Evolutionary conservation across 768 basidiomycete species (phyloP), one percentile per base, ranked within the genome.

Genomic region (Xerocomellus chrysenteron): DNA sequence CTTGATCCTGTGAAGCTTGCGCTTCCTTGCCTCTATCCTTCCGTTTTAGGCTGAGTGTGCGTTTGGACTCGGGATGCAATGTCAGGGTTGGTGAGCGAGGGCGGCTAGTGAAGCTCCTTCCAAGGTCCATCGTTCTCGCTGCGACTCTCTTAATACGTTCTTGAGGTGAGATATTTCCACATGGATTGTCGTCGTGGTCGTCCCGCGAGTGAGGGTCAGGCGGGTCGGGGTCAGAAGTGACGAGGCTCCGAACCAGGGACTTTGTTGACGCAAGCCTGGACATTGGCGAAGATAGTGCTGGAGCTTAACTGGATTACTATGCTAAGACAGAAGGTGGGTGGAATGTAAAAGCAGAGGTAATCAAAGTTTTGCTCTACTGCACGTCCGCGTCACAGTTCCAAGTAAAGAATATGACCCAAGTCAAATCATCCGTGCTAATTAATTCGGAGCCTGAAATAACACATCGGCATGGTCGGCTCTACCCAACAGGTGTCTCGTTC

Each of bases 91-190:
- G 67, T 9, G 75, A 66, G 40, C 61, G 60, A 32, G 78, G 64
- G 53, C 73, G 80, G 40, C 68, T 73, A 53, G 78, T 77, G 46
- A 83, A 70, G 68, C 85, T 87, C 64, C 78, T 78, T 57, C 85
- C 83, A 32, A 92, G 76, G 63, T 85, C 84, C 52, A 84, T 84
- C 0, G 86, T 86, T 73, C 75, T 80, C 62, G 77, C 79, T 43
- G 82, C 79, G 32, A 81, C 68, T 51, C 81, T 81, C 70, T 82
- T 82, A 50, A 80, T 79, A 62, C 80, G 78, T 65, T 79, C 78
- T 32, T 76, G 73, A 33, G 72, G 64, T 26, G 72, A 65, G 26
- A 62, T 47, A 55, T 69, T 61, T 54, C 62, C 71, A 51, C 62
- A 63, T 36, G 64, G 62, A 54, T 60, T 57, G 33, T 69, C 67